Base-by-base conservation (phyloP, 2,329 filamentous ascomycete genomes). In the Alternaria rosae region DNA sequence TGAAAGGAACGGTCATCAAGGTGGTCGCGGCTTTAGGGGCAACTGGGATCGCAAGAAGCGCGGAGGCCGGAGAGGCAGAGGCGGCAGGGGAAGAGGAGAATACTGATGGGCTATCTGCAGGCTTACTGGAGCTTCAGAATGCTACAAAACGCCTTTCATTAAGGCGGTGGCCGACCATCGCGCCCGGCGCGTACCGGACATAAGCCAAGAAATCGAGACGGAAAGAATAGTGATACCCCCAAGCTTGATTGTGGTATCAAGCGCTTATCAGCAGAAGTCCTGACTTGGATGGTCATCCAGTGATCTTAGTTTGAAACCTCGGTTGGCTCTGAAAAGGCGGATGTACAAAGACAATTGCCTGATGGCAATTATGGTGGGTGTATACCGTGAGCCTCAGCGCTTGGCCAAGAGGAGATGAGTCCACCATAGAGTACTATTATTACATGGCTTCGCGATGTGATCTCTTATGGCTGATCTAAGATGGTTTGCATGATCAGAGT, bases 21-120 rank as follows among this genome's bases (percentile, higher is more conserved):
- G 73, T 23, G 75, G 70, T 5, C 67, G 74, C 59, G 73, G 72
- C 3, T 74, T 72, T 41, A 68, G 77, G 50, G 76, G 76, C 26
- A 73, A 74, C 23, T 79, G 76, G 76, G 71, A 74, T 51, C 72
- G 73, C 41, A 77, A 76, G 60, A 74, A 76, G 64, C 68, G 75
- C 32, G 70, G 76, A 32, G 66, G 74, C 7, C 66, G 71, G 45
- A 48, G 65, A 56, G 70, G 71, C 0, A 62, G 75, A 53, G 55
- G 59, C 12, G 73, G 72, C 3, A 62, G 70, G 30, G 70, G 70
- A 17, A 65, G 70, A 13, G 70, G 68, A 6, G 70, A 70, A 51
- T 73, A 59, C 59, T 62, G 38, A 62, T 30, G 1, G 6, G 48
- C 21, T 25, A 1, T 11, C 5, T 2, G 2, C 11, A 11, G 25